Base-by-base conservation (phyloP, 805 yeast species). In the Wickerhamomyces pijperi region DNA sequence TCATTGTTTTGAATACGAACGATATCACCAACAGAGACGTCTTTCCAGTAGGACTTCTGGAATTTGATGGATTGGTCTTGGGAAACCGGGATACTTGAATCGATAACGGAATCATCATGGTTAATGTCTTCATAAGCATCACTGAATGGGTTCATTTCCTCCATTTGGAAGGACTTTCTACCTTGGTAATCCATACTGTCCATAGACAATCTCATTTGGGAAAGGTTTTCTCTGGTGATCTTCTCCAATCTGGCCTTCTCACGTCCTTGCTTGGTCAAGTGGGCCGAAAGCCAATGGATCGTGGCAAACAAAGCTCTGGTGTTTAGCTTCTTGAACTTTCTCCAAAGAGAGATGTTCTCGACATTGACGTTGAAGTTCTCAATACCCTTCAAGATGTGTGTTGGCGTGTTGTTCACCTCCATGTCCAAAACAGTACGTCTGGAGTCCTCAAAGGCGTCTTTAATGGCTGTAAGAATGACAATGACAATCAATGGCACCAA, bases 361-460 rank as follows among this genome's bases (percentile, higher is more conserved):
- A 73, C 78, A 29, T 71, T 66, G 17, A 76, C 75, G 51, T 83
- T 82, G 16, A 65, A 62, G 56, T 83, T 83, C 25, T 59, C 60
- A 34, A 74, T 51, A 37, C 80, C 74, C 37, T 56, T 53, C 33
- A 82, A 63, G 35, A 80, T 74, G 54, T 81, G 86, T 0, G 87
- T 80, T 28, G 67, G 62, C 37, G 82, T 82, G 56, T 83, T 83
- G 55, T 83, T 83, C 29, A 83, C 75, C 56, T 82, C 86, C 55
- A 79, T 59, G 59, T 83, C 94, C 32, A 77, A 61, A 2, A 70
- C 64, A 0, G 86, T 78, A 60, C 94, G 70, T 56, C 86, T 66
- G 9, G 84, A 81, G 57, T 83, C 94, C 58, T 83, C 94, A 34
- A 83, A 61, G 2, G 85, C 92, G 60, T 83, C 94, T 50, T 81